Conservation (phyloP, 2,329 filamentous ascomycete species). For the Lasiodiplodia gonubiensis region DNA sequence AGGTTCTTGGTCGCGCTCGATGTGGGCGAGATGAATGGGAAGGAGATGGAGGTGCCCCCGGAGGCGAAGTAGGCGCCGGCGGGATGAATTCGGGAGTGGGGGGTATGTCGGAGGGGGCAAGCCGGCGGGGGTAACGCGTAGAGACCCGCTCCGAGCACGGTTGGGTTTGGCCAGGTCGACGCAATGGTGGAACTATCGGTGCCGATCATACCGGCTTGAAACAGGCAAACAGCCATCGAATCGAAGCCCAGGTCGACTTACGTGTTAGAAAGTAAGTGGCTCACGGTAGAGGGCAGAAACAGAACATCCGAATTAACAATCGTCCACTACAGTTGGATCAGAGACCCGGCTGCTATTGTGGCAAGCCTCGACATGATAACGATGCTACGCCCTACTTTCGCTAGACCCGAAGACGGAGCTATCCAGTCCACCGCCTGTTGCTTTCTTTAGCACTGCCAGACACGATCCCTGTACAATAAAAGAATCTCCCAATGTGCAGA, state of each 20-base stretch:
- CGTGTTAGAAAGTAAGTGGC: not conserved
- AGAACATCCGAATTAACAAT: not conserved
- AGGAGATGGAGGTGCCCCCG: slow-evolving; percentile 29
- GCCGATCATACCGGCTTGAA: not conserved
- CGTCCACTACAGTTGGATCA: not conserved
- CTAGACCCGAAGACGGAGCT: not conserved
- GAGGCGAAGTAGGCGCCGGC: slow-evolving; percentile 11
- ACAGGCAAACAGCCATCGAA: not conserved
- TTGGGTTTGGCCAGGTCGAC: not conserved
- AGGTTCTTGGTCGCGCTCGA: slow-evolving; percentile 82
- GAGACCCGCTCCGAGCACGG: not conserved
- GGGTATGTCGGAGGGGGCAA: not conserved
- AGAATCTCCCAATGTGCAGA: not conserved
- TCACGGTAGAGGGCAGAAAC: not conserved
- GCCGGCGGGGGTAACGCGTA: not conserved
- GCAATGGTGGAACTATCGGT: not conserved
- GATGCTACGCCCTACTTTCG: not conserved
- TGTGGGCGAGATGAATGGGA: slow-evolving; percentile 55
- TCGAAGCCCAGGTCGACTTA: not conserved
- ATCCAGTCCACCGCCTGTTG: not conserved
- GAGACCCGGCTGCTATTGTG: not conserved
- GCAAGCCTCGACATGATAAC: not conserved
- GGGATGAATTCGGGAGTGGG: not conserved
- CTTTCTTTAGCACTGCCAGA: not conserved
- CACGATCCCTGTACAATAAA: not conserved